Conservation (phyloP, 73 alveolate species). For the Stentor coeruleus region DNA sequence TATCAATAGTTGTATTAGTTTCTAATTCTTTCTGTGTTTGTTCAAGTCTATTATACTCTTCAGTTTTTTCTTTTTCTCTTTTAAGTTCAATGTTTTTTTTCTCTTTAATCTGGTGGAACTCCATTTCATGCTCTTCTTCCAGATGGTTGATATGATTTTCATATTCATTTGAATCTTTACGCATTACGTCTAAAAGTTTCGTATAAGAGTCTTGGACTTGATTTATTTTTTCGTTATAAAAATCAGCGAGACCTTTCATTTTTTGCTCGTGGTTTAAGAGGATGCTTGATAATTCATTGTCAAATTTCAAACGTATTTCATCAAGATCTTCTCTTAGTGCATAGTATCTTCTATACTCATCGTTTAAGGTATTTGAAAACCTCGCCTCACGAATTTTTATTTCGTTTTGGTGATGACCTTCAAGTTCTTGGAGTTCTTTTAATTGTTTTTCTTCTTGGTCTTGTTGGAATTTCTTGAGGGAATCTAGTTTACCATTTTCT, state of each 20-base stretch:
- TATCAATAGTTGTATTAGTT: neutral
- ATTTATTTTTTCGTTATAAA: neutral
- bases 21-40: conserved; percentile 41
- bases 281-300: neutral
- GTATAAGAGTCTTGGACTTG: neutral
- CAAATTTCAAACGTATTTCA: neutral
- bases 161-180: neutral
- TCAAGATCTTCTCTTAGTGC: conserved; percentile 17
- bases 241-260: neutral
- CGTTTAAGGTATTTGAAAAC: neutral
- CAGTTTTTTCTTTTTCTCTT: conserved; percentile 42
- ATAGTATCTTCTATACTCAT: conserved; percentile 4
- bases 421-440: neutral
- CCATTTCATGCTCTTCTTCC: conserved; percentile 14
- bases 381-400: neutral
- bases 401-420: neutral
- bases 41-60: conserved; percentile 39
- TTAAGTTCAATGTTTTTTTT: conserved; percentile 32
- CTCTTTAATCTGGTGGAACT: neutral
- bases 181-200: neutral
- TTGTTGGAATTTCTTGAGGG: neutral
- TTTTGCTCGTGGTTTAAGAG: neutral
- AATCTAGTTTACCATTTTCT: neutral
- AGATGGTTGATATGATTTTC: neutral
- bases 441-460: neutral